Evolutionary conservation across 1,284 basidiomycete species (phyloP), one percentile per base, ranked within the genome.

Genomic region (Phellopilus nigrolimitatus): DNA sequence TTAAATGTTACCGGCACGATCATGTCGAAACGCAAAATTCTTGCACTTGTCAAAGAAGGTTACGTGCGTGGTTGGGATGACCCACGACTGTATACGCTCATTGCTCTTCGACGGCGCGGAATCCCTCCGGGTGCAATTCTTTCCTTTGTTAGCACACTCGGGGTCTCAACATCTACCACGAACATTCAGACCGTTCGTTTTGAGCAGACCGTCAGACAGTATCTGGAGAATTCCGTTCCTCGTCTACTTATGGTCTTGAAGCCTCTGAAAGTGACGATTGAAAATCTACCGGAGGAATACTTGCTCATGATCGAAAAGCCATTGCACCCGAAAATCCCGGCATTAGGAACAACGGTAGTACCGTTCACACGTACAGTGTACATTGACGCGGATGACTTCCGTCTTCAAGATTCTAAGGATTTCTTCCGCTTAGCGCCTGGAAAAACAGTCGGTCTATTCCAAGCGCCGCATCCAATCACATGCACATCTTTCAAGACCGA

Each of bases 391-490:
- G 91, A 95, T 55, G 97, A 99, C 70, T 99, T 99, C 79, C 79
- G 95, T 48, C 71, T 86, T 24, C 81, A 89, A 60, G 95, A 97
- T 64, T 91, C 91, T 15, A 85, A 88, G 58, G 95, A 99, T 66
- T 99, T 97, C 72, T 99, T 97, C 83, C 86, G 97, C 19, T 82
- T 99, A 37, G 94, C 95, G 2, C 97, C 97, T 2, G 94, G 94
- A 39, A 97, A 97, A 74, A 92, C 91, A 0, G 95, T 99, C 38
- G 97, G 97, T 22, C 74, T 99, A 27, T 95, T 98, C 75, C 89
- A 95, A 68, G 94, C 88, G n/a, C 94, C 95, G 3, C 75, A 85
- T 68, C 92, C 95, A 5, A 90, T 99, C 66, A 95, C 91, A n/a
- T 97, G 92, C 69, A 88, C 82, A 10, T 91, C 88, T 7, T 91